Evolutionary conservation across 169 alveolate genomes (phyloP).

Genomic region (Neospora caninum): DNA sequence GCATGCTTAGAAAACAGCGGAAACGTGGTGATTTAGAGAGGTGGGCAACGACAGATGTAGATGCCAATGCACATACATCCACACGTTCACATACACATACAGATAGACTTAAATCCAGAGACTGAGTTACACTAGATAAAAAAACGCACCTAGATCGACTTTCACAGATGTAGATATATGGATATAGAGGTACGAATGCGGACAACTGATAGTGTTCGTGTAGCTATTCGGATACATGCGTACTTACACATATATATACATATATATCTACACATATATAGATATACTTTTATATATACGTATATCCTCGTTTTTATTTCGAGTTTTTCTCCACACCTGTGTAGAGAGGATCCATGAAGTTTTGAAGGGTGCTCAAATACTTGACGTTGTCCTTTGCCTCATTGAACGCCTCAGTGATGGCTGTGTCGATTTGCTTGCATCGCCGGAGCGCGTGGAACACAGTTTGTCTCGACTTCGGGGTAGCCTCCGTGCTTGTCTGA

Average conservation of each 20-base stretch:
- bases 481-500: slow-evolving; percentile 22
- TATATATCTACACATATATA: neutral
- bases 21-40: too few relatives aligned
- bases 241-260: neutral
- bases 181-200: too few relatives aligned
- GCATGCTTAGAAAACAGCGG: too few relatives aligned
- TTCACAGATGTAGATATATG: too few relatives aligned
- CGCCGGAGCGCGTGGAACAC: slow-evolving; percentile 67
- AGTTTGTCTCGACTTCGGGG: slow-evolving; percentile 66
- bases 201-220: too few relatives aligned
- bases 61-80: too few relatives aligned
- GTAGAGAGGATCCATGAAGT: slow-evolving; percentile 95
- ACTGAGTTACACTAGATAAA: too few relatives aligned
- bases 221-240: neutral
- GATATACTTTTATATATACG: neutral
- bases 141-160: too few relatives aligned
- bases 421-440: slow-evolving; percentile 93
- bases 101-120: too few relatives aligned
- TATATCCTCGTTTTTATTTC: neutral
- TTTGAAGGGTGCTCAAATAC: slow-evolving; percentile 94
- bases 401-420: slow-evolving; percentile 93
- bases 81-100: too few relatives aligned
- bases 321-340: slow-evolving; percentile 76
- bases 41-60: too few relatives aligned
- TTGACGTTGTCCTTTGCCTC: slow-evolving; percentile 98